Base-by-base conservation (phyloP, 1,284 basidiomycete species). In the Psilocybe mexicana region DNA sequence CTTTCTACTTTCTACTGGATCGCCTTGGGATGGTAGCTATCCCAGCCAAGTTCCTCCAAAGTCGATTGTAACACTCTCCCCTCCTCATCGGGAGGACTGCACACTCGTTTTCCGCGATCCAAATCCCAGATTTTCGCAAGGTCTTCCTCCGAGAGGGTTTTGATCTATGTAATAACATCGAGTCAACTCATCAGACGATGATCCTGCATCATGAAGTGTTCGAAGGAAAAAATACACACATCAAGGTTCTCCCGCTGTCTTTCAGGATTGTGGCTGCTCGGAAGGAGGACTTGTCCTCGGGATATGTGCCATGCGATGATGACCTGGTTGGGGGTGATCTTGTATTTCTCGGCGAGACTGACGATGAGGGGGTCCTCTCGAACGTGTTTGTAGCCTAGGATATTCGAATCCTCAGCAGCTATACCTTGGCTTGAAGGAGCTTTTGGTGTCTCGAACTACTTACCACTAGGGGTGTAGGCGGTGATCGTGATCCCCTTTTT, bases 271-370 rank as follows among this genome's bases (percentile, higher is more conserved):
- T 71, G 69, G 59, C 78, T 79, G 68, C 76, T 79, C 0, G 80
- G 76, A 5, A 79, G 68, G 7, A 72, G 70, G 25, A 69, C 64
- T 6, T 73, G 72, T 3, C 75, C 75, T 30, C 80, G 70, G 4
- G 73, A 67, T 26, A 79, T 51, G 60, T 81, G 79, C 79, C 80
- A 82, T 0, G 75, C 74, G 4, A 81, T 67, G 30, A 76, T 73
- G 35, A 80, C 63, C 62, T 81, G 78, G 2, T 70, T 72, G 0
- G 78, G 70, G 0, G 73, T 70, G 1, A 72, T 75, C 6, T 72
- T 71, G 61, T 81, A 78, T 59, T 80, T 81, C 49, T 66, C 63
- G 1, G 79, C 78, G 11, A 82, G 66, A 44, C 72, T 70, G 24
- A 70, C 67, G 52, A 80, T 76, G 5, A 72, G 61, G 0, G 77